These are phyloP conservation scores for Leucosporidium yakuticum DNA, from an alignment of 768 basidiomycete genomes.

Conservation along the genomic window DNA sequence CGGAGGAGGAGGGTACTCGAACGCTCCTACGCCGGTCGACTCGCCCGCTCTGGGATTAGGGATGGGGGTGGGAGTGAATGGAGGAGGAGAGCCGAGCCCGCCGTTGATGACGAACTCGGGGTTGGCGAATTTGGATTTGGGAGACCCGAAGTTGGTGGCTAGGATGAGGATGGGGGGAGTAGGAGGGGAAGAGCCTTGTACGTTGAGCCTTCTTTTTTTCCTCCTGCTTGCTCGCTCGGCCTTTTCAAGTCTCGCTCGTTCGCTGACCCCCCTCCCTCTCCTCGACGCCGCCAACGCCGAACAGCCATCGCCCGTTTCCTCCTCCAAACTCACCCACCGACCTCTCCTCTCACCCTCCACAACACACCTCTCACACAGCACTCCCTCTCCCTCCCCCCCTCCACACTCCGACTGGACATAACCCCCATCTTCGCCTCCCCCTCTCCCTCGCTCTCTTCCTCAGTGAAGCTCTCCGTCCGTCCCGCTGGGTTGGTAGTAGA, in stretches of 20 bases:
- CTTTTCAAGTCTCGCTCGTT: too few relatives aligned
- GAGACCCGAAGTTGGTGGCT: slow-evolving; percentile 11
- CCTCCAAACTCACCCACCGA: not conserved
- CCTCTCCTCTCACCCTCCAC: slow-evolving; percentile 7
- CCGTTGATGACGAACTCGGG: too few relatives aligned
- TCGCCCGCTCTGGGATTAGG: too few relatives aligned
- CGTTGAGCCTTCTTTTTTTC: not conserved
- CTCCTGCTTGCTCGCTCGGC: not conserved
- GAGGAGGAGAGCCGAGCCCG: too few relatives aligned
- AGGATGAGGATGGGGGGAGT: not conserved
- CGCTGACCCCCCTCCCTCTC: not conserved
- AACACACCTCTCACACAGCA: slow-evolving; percentile 19
- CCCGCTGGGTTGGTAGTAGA: not conserved
- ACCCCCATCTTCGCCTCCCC: not conserved
- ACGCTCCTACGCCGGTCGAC: too few relatives aligned
- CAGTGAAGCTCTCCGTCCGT: not conserved
- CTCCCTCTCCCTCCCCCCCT: slow-evolving; percentile 14
- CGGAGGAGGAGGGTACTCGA: too few relatives aligned
- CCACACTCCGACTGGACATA: slow-evolving; percentile 7
- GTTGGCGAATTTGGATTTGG: not conserved
- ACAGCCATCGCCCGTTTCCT: slow-evolving; percentile 14
- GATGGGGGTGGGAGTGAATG: too few relatives aligned
- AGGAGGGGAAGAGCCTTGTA: slow-evolving; percentile 5
- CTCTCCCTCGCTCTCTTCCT: not conserved
- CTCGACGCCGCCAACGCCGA: not conserved